Conservation (phyloP, 352 stramenopile species). For the Blastocystis sp. region DNA sequence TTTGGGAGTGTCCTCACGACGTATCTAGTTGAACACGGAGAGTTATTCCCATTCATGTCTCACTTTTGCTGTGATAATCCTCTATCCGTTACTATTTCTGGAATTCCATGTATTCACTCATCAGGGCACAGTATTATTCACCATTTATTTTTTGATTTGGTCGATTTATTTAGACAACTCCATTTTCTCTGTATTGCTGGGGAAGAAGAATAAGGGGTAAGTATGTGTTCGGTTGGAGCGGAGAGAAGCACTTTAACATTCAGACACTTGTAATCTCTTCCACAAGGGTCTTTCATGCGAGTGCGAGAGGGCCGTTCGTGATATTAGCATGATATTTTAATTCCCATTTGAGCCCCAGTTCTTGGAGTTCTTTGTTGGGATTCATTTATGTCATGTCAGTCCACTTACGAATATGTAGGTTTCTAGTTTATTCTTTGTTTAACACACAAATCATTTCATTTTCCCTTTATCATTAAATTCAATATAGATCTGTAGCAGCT, state of each 20-base stretch:
- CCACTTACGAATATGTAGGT: conserved; percentile 55
- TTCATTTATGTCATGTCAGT: conserved; percentile 60
- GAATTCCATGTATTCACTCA: neutral
- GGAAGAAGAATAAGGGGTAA: neutral
- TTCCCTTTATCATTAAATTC: conserved; percentile 9
- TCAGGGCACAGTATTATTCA: neutral
- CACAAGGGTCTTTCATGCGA: conserved; percentile 51
- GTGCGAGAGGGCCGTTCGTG: conserved; percentile 54
- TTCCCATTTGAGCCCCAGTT: conserved; percentile 49
- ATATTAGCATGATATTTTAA: conserved; percentile 57
- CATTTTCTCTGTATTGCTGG: neutral
- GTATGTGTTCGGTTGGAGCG: neutral
- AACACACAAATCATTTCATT: neutral
- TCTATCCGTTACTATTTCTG: neutral
- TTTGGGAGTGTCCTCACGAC: neutral
- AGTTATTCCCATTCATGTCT: neutral
- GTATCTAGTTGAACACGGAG: neutral
- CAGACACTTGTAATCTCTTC: neutral
- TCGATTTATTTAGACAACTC: neutral
- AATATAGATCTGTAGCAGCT: conserved; percentile 48
- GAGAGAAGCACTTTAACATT: conserved; percentile 45
- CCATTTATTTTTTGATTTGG: neutral
- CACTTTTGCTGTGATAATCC: neutral
- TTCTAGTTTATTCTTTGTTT: neutral
- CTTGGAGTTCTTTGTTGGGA: conserved; percentile 2